Base-by-base conservation (phyloP, 106 monocot genomes). In the Amphibolis antarctica region DNA sequence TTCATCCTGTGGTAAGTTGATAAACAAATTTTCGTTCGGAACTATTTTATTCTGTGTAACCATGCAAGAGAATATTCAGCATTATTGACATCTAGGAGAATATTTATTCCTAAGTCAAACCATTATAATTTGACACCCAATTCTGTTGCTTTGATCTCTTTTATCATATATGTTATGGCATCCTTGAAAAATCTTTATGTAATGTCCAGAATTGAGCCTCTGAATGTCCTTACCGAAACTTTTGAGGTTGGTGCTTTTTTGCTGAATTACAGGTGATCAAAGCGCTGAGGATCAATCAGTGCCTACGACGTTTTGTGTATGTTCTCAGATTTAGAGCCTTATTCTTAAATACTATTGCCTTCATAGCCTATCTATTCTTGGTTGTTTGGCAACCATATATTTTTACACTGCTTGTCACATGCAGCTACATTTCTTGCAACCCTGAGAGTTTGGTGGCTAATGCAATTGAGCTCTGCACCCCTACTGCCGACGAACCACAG, bases 391-490 rank as follows among this genome's bases (percentile, higher is more conserved):
- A 7, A 18, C 21, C 0, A 55, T 27, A 0, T 27, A 1, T 12
- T 23, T 12, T 26, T 9, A 25, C 25, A 36, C 36, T 36, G 36
- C 36, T 36, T 7, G 4, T 7, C 24, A 5, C 54, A 18, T 25
- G 1, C 82, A 98, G 96, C 47, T 90, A 90, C 28, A 90, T 98
- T 63, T 98, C 96, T 7, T 98, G 96, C 74, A 98, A 98, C 64
- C 96, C 96, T 20, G 96, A 98, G 46, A 84, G 75, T 47, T 67
- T 98, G 65, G 86, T 90, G 23, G 96, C 90, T 0, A 98, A 90
- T 65, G 96, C 96, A 1, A 98, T 98, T 28, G 96, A 98, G 68
- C 86, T 98, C 6, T 98, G 96, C 65, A 98, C 96, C 9, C 96
- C 96, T 31, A 73, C 83, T 52, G 28, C 86, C 27, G 86, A 98